These are phyloP conservation scores for Thielaviopsis euricoi DNA, from an alignment of 2,329 filamentous ascomycete genomes.

Conservation along the genomic window DNA sequence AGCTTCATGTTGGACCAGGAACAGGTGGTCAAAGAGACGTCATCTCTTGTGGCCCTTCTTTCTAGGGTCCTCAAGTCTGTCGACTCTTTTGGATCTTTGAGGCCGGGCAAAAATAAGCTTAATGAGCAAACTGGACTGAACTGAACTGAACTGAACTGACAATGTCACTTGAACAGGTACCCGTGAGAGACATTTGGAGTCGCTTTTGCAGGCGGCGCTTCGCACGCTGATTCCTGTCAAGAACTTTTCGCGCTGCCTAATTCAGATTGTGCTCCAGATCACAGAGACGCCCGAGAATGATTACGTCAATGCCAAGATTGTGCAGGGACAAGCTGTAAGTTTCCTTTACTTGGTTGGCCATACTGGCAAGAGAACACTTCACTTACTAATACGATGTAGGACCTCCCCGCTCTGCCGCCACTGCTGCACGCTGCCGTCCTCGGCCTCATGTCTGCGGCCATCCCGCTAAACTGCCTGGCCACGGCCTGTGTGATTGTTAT, in stretches of 20 bases:
- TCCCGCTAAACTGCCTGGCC: conserved; percentile 61
- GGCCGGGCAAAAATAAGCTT: too few species aligned
- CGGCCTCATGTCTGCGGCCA: conserved; percentile 63
- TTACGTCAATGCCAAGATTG: conserved; percentile 41
- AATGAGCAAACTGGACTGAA: background rate
- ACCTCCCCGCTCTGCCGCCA: conserved; percentile 63
- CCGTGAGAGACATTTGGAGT: conserved; percentile 68
- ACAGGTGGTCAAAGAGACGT: background rate
- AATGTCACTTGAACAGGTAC: conserved; percentile 32
- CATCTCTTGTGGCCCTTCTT: background rate
- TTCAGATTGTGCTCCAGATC: conserved; percentile 71
- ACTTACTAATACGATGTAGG: conserved; percentile 29
- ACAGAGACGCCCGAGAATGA: conserved; percentile 52
- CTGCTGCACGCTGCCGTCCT: conserved; percentile 66
- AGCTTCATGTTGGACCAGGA: too few species aligned
- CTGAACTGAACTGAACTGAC: conserved; percentile 9
- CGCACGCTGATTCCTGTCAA: conserved; percentile 59
- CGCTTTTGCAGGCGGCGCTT: conserved; percentile 53
- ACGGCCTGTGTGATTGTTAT: conserved; percentile 50
- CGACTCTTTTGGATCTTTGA: too few species aligned
- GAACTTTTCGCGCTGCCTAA: conserved; percentile 58
- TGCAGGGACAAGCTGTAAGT: conserved; percentile 43
- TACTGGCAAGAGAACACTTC: too few species aligned
- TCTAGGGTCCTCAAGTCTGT: too few species aligned
- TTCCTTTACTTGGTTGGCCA: conserved; percentile 10